Conservation (phyloP, 2,329 filamentous ascomycete species). For the Pseudonectria buxi region DNA sequence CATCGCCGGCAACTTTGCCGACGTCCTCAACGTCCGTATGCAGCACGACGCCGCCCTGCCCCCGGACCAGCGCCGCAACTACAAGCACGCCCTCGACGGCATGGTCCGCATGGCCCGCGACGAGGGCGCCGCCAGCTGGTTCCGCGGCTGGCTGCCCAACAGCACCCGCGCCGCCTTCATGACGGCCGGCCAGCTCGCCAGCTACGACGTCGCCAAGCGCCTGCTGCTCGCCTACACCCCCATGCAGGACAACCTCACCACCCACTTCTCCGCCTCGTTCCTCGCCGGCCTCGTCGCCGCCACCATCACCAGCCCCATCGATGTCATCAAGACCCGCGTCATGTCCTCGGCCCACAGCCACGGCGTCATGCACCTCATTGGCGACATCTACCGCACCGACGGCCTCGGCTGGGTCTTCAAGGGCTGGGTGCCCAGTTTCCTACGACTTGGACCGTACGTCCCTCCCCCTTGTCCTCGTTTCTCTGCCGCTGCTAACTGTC, state of each 20-base stretch:
- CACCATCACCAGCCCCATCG: constrained; percentile 76
- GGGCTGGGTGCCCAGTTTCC: constrained; percentile 76
- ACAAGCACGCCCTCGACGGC: constrained; percentile 82
- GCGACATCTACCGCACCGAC: constrained; percentile 62
- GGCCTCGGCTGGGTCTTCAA: constrained; percentile 81
- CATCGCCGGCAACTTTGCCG: constrained; percentile 85
- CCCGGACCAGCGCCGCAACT: constrained; percentile 68
- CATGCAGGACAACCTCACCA: constrained; percentile 62
- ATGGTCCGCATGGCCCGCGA: constrained; percentile 78
- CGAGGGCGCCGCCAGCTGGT: constrained; percentile 70
- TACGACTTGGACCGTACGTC: constrained; percentile 56
- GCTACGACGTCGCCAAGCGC: constrained; percentile 76
- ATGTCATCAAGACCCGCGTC: constrained; percentile 83
- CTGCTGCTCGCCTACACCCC: constrained; percentile 59
- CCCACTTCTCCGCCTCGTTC: constrained; percentile 72
- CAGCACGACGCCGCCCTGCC: constrained; percentile 84
- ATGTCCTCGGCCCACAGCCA: constrained; percentile 59
- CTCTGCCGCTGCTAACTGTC: constrained; percentile 6
- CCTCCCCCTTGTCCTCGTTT: neutral
- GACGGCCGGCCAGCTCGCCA: constrained; percentile 78
- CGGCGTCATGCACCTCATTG: constrained; percentile 52
- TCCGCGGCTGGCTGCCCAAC: constrained; percentile 82
- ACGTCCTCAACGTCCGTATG: constrained; percentile 97
- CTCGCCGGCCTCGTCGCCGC: constrained; percentile 77
- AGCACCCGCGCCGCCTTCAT: constrained; percentile 75